Conservation (phyloP, 1,284 basidiomycete genomes). For the Agroathelia rolfsii region DNA sequence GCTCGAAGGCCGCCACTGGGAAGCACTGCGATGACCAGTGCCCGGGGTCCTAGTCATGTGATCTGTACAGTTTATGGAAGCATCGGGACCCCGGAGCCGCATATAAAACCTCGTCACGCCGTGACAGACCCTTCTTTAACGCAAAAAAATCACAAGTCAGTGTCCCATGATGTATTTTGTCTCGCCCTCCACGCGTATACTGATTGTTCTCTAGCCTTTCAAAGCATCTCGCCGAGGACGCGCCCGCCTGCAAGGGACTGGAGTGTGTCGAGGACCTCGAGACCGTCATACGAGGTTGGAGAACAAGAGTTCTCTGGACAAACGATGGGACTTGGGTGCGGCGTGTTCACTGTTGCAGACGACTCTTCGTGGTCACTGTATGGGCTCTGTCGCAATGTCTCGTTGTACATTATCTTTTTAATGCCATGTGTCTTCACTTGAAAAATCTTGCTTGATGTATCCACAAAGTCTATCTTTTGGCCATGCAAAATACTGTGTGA, state of each 20-base stretch:
- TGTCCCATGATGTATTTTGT: conserved; percentile 7
- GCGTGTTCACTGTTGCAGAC: conserved; percentile 39
- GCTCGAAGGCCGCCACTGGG: too few species aligned
- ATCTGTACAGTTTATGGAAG: too few species aligned
- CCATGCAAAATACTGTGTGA: conserved; percentile 1
- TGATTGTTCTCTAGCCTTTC: conserved; percentile 41
- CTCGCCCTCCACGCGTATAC: conserved; percentile 8
- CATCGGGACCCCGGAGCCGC: conserved; percentile 7
- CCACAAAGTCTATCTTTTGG: too few species aligned
- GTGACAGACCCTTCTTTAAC: conserved; percentile 25
- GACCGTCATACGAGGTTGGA: conserved; percentile 76
- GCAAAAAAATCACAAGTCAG: conserved; percentile 54
- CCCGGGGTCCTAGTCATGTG: too few species aligned
- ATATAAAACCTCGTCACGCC: conserved; percentile 18
- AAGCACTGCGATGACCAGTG: too few species aligned
- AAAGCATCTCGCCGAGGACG: conserved; percentile 84
- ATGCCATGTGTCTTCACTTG: conserved; percentile 8
- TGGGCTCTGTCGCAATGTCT: conserved; percentile 79
- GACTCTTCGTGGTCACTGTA: conserved; percentile 53
- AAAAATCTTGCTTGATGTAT: neutral
- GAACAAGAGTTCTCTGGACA: conserved; percentile 35
- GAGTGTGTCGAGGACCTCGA: conserved; percentile 73
- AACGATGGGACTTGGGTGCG: conserved; percentile 83
- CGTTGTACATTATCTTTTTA: conserved; percentile 53
- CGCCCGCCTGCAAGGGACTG: conserved; percentile 64